These are phyloP conservation scores for Colletotrichum endophyticum DNA, from an alignment of 2,329 filamentous ascomycete genomes.

Conservation along the genomic window DNA sequence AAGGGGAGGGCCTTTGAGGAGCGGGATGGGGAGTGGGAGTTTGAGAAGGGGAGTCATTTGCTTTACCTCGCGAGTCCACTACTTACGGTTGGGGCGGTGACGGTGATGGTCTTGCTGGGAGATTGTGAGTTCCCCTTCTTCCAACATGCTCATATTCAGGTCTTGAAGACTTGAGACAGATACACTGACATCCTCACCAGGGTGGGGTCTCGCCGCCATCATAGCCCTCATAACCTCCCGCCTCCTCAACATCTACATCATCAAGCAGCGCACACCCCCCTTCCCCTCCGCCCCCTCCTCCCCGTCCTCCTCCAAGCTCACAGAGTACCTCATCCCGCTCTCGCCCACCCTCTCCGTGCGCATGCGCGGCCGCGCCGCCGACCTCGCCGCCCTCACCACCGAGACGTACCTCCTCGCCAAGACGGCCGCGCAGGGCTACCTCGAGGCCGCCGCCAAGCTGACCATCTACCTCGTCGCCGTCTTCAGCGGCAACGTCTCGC, in stretches of 20 bases:
- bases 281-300: neutral
- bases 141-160: no score
- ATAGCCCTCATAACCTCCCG: conserved; percentile 57
- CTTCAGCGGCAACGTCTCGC: conserved; percentile 59
- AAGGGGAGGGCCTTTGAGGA: conserved; percentile 28
- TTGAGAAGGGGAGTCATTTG: conserved; percentile 52
- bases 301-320: conserved; percentile 24
- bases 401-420: conserved; percentile 60
- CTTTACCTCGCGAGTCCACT: conserved; percentile 53
- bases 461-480: conserved; percentile 63
- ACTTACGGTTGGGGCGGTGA: conserved; percentile 48
- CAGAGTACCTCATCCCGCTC: conserved; percentile 58
- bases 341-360: conserved; percentile 55
- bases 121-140: conserved; percentile 38
- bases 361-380: conserved; percentile 57
- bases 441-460: conserved; percentile 59
- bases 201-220: conserved; percentile 55
- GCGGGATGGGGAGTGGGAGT: conserved; percentile 31
- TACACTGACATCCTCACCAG: conserved; percentile 5
- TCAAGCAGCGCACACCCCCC: conserved; percentile 51
- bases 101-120: conserved; percentile 49
- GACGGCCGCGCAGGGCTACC: conserved; percentile 53
- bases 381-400: conserved; percentile 64
- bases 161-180: no score
- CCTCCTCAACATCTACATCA: conserved; percentile 59